Evolutionary conservation across 1,139 yeast genomes (phyloP), one percentile per base, ranked within the genome.

Genomic region (Zygosaccharomyces sapae): DNA sequence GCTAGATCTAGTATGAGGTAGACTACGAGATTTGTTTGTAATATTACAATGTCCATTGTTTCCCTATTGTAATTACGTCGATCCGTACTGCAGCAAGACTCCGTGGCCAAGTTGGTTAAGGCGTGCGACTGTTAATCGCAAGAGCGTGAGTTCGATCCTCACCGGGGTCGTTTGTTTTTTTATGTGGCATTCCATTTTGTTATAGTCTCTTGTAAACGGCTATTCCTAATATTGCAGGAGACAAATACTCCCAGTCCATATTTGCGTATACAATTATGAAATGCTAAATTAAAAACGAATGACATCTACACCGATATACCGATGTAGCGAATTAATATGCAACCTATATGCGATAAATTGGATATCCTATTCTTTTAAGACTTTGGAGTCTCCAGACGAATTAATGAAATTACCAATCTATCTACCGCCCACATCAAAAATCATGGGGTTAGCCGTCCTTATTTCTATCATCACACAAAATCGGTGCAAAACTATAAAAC

Each of bases 101-200:
- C 57, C 66, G 58, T 62, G 66, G 66, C 66, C 66, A 62, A 62
- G 66, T 59, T 62, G 66, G 66, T 62, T 61, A 62, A 62, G 66
- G 66, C 66, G 66, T 61, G 66, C 66, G 66, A 62, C 66, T 62
- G 66, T 62, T 62, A 61, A 61, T 61, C 66, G 66, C 66, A 61
- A 62, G 66, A 62, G 59, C 66, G 66, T 55, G 66, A 61, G 66
- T 62, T 62, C 66, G 59, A 62, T 58, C 66, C 66, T 62, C 66
- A 56, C 66, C 57, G 66, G 56, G 66, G 66, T 62, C 66, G 66
- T 20, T 20, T 20, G 22, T 20, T 20, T 20, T 20, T 20, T 20
- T 20, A 3, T 20, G 22, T 20, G 22, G 22, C 5, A 20, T 20
- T 20, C 5, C 22, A 20, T 20, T 20, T 2, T 20, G 22, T 20